A percentile compares a stretch with the other conserved stretches of the same genome.
These are phyloP conservation scores for Lithohypha guttulata DNA, from an alignment of 2,329 filamentous ascomycete genomes.

Conservation along the genomic window DNA sequence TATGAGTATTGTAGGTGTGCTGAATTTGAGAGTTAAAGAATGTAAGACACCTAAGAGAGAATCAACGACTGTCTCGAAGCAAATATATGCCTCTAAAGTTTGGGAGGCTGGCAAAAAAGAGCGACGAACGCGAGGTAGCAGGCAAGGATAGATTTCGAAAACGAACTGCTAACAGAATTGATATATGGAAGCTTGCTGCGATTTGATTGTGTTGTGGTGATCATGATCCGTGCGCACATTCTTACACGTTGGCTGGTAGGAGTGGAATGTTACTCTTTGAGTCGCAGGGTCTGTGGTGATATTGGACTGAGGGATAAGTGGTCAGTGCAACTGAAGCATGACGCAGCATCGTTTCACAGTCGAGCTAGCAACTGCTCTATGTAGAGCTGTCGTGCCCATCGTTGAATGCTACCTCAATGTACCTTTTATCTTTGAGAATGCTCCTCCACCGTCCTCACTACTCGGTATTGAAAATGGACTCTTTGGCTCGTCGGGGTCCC, in stretches of 20 bases:
- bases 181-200: neutral
- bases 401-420: slow-evolving; percentile 8
- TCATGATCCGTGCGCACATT: slow-evolving; percentile 7
- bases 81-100: too few species aligned
- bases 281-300: too few species aligned
- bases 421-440: slow-evolving; percentile 21
- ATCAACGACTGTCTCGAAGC: too few species aligned
- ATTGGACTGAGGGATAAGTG: too few species aligned
- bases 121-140: too few species aligned
- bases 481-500: slow-evolving; percentile 74
- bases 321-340: too few species aligned
- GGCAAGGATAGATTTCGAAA: neutral
- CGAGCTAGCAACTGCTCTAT: neutral
- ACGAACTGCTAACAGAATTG: neutral
- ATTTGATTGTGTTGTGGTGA: slow-evolving; percentile 3
- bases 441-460: slow-evolving; percentile 26
- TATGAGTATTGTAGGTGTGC: neutral
- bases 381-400: neutral
- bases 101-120: too few species aligned
- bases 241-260: neutral
- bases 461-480: slow-evolving; percentile 62
- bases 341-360: too few species aligned
- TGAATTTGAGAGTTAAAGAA: too few species aligned
- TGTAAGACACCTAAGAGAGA: too few species aligned
- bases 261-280: neutral